These are phyloP conservation scores for Meredithiella fracta DNA, from an alignment of 2,329 filamentous ascomycete species.

Conservation along the genomic window DNA sequence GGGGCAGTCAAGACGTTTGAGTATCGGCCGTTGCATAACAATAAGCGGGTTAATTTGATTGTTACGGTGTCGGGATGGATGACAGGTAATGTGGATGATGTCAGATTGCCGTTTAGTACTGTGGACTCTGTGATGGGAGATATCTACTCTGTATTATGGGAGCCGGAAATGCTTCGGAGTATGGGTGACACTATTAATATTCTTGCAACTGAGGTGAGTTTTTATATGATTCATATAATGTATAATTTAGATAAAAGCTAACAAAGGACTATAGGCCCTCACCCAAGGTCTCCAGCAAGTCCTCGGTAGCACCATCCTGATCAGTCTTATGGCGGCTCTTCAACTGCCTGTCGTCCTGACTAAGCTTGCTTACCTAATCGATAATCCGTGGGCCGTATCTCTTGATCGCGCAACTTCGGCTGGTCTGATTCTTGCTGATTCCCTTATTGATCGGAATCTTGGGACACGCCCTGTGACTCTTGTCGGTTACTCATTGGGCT, in stretches of 20 bases:
- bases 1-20: slow-evolving; percentile 93
- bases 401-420: slow-evolving; percentile 76
- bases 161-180: slow-evolving; percentile 91
- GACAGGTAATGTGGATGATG: slow-evolving; percentile 94
- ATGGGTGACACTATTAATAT: slow-evolving; percentile 99
- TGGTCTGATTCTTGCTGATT: slow-evolving; percentile 86
- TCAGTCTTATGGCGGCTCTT: slow-evolving; percentile 79
- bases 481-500: slow-evolving; percentile 84
- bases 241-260: slow-evolving; percentile 2
- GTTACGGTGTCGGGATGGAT: slow-evolving; percentile 96
- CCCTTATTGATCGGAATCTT: slow-evolving; percentile 76
- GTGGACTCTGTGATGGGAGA: slow-evolving; percentile 97
- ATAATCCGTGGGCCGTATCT: slow-evolving; percentile 98
- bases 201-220: slow-evolving; percentile 77
- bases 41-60: slow-evolving; percentile 90
- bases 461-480: slow-evolving; percentile 84
- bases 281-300: slow-evolving; percentile 95
- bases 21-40: slow-evolving; percentile 91
- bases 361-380: slow-evolving; percentile 88
- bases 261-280: slow-evolving; percentile 45
- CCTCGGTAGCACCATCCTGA: slow-evolving; percentile 73
- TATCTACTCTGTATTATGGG: slow-evolving; percentile 92
- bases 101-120: slow-evolving; percentile 86
- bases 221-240: slow-evolving; percentile 13
- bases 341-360: slow-evolving; percentile 84